Evolutionary conservation across 306 rosid species (phyloP).

Genomic region (Castanea mollissima): DNA sequence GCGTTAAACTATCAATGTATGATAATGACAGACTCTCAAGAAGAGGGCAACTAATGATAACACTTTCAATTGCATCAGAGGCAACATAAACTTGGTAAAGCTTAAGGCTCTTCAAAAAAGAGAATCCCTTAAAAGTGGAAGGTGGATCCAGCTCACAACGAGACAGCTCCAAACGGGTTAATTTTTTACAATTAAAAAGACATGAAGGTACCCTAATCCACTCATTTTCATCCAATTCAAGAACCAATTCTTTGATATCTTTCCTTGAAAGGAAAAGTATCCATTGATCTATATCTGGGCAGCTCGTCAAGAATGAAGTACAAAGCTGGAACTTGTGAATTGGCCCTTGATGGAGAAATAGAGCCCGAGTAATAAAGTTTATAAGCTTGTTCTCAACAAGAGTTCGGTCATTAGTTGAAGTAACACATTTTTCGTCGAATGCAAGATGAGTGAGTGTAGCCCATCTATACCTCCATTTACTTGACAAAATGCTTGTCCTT

Average conservation of each 20-base stretch:
- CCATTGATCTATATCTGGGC: slow-evolving; percentile 86
- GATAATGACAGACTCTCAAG: slow-evolving; percentile 75
- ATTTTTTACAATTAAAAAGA: slow-evolving; percentile 64
- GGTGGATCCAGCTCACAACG: slow-evolving; percentile 90
- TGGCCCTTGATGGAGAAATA: slow-evolving; percentile 90
- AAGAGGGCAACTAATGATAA: slow-evolving; percentile 66
- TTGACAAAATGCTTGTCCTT: slow-evolving; percentile 71
- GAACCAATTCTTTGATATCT: slow-evolving; percentile 62
- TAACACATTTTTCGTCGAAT: slow-evolving; percentile 64
- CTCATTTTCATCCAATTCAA: slow-evolving; percentile 71
- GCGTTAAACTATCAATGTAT: slow-evolving; percentile 63
- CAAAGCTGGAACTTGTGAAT: slow-evolving; percentile 79
- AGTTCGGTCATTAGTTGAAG: slow-evolving; percentile 29
- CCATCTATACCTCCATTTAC: slow-evolving; percentile 91
- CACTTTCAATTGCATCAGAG: slow-evolving; percentile 70
- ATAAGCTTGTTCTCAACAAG: slow-evolving; percentile 36
- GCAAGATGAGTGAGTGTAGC: slow-evolving; percentile 61
- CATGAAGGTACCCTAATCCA: slow-evolving; percentile 76
- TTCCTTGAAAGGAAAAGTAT: slow-evolving; percentile 83
- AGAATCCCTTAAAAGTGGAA: slow-evolving; percentile 55
- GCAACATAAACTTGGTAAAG: slow-evolving; percentile 71
- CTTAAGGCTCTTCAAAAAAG: slow-evolving; percentile 59
- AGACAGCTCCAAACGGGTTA: slow-evolving; percentile 64
- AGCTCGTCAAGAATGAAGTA: slow-evolving; percentile 49
- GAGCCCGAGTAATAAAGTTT: slow-evolving; percentile 57